These are phyloP conservation scores for Tylopilus rubrobrunneus DNA, from an alignment of 768 basidiomycete genomes.

Conservation along the genomic window DNA sequence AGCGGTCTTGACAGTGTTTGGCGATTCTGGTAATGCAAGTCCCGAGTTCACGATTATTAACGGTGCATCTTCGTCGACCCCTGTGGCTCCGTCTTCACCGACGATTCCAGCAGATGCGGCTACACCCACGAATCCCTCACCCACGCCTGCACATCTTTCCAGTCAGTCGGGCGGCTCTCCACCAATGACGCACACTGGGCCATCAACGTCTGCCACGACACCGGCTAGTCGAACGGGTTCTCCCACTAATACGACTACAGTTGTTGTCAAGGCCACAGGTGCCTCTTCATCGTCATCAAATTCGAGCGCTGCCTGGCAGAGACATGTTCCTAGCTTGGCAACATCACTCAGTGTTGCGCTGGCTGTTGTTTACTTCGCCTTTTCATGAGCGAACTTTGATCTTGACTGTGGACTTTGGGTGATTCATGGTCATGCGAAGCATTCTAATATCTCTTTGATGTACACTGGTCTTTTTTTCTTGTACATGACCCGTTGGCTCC, in stretches of 20 bases:
- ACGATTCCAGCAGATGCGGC: slow-evolving; percentile 3
- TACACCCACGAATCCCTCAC: neutral
- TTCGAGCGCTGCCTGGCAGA: slow-evolving; percentile 26
- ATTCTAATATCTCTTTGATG: slow-evolving; percentile 10
- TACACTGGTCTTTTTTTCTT: slow-evolving; percentile 12
- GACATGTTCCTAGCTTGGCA: slow-evolving; percentile 12
- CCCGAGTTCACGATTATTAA: slow-evolving; percentile 47
- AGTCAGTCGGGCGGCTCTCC: neutral
- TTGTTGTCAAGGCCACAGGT: slow-evolving; percentile 2
- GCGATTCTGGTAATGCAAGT: slow-evolving; percentile 41
- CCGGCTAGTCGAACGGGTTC: too few relatives aligned
- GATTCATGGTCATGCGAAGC: slow-evolving; percentile 4
- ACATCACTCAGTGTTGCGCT: slow-evolving; percentile 17
- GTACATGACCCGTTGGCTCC: slow-evolving; percentile 11
- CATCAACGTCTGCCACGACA: slow-evolving; percentile 1
- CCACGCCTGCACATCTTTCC: slow-evolving; percentile 1
- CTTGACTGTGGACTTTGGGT: slow-evolving; percentile 5
- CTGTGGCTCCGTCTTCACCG: slow-evolving; percentile 8
- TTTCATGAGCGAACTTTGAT: slow-evolving; percentile 19
- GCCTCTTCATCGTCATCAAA: slow-evolving; percentile 10
- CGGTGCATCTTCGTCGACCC: slow-evolving; percentile 44
- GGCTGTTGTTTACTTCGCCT: slow-evolving; percentile 10
- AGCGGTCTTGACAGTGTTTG: slow-evolving; percentile 28
- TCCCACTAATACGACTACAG: neutral
- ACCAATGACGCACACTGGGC: neutral